Evolutionary conservation across 225 moss, liverwort and hornwort genomes (phyloP), one percentile per base, ranked within the genome.

Genomic region (Straminergon stramineum): DNA sequence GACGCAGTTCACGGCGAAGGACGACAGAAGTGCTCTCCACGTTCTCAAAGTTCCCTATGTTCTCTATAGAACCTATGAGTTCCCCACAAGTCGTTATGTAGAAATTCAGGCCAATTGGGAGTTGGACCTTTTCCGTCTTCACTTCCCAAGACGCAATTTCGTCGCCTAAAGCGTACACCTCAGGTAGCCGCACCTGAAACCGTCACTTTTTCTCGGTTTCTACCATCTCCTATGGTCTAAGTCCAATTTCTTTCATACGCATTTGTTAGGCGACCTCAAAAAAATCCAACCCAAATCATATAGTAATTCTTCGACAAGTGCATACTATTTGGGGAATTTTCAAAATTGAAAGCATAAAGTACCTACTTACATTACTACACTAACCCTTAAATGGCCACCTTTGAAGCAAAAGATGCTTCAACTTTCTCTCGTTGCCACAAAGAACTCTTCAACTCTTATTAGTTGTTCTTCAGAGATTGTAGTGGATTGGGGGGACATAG

Each of bases 301-400:
- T 31, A 0, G 0, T 18, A 75, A 31, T 31, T 48, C 30, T 31
- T 31, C 1, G 0, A 31, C 11, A 27, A 2, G 0, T 1, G 0
- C 0, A 0, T 15, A 41, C 26, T 71, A 71, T 15, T 41, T 71
- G 41, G 8, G 3, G 1, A 39, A n/a, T 69, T 39, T 69, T 39
- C 39, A 69, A 69, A 69, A 4, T 39, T 39, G 14, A 70, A 70
- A 71, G 7, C 3, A 26, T 15, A 71, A 1, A 1, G 1, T 39
- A 71, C 15, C 39, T 41, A 71, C 2, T 15, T 39, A 15, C 27
- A 16, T 16, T 5, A 27, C 3, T 27, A 43, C 14, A 9, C 0
- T 15, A 15, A 41, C 5, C 3, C 0, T 8, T 24, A 10, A 15
- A 24, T 4, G 7, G 1, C 39, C 13, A 39, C 70, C 24, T 6